phyloP scores from a whole-genome alignment of 2,329 filamentous ascomycete genomes.

The Magnaporthiopsis poae region DNA sequence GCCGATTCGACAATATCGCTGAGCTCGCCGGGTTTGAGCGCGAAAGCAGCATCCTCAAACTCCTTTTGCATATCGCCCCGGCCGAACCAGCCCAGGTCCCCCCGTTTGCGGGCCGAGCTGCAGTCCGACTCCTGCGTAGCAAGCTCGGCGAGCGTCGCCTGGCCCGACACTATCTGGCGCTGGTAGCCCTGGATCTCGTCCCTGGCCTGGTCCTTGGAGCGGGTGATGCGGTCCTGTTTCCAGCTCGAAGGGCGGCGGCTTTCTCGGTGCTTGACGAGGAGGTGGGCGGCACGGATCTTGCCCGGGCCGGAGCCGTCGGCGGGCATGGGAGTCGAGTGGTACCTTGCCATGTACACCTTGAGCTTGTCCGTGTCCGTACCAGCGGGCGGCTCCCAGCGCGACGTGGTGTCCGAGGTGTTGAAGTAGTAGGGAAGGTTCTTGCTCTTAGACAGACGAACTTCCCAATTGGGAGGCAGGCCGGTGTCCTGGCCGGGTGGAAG shows the following conservation, averaged over 20 bases:
- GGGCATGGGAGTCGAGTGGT: conserved; percentile 55
- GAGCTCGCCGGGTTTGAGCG: conserved; percentile 75
- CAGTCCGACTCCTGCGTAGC: conserved; percentile 87
- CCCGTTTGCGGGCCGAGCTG: conserved; percentile 85
- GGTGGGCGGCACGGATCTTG: conserved; percentile 87
- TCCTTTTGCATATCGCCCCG: conserved; percentile 96
- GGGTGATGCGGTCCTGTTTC: conserved; percentile 69
- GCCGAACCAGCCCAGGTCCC: conserved; percentile 91
- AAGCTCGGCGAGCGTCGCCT: conserved; percentile 65
- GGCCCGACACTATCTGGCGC: conserved; percentile 61
- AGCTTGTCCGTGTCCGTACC: conserved; percentile 85
- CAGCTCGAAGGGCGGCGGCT: conserved; percentile 86
- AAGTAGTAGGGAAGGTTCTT: conserved; percentile 99
- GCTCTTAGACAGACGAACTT: conserved; percentile 94
- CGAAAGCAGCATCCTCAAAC: conserved; percentile 92
- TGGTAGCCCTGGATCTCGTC: conserved; percentile 68
- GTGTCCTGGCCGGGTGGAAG: conserved; percentile 48
- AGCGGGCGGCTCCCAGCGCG: conserved; percentile 85
- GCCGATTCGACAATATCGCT: conserved; percentile 84
- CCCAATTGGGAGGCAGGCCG: conserved; percentile 79
- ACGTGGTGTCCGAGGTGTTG: conserved; percentile 76
- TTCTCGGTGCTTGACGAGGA: conserved; percentile 85
- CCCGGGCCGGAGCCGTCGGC: conserved; percentile 39
- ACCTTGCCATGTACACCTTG: conserved; percentile 83
- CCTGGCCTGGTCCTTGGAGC: conserved; percentile 77